These are phyloP conservation scores for Ceratocystis colombiana DNA, from an alignment of 2,329 filamentous ascomycete species.

Conservation along the genomic window DNA sequence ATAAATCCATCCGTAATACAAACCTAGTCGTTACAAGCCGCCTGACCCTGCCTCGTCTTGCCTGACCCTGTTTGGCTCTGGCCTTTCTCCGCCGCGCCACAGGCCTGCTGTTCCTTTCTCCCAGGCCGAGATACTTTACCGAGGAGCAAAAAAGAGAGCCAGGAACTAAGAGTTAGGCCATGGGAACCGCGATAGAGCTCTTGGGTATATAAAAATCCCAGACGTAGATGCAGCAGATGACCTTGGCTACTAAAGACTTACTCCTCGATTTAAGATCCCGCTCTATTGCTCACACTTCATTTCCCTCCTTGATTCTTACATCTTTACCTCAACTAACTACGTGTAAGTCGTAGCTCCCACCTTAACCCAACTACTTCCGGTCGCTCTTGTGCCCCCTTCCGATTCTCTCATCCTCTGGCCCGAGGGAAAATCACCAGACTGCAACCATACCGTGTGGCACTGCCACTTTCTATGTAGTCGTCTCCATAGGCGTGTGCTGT, in stretches of 20 bases:
- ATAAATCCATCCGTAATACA: background rate
- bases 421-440: background rate
- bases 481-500: background rate
- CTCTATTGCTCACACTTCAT: background rate
- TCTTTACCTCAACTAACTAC: background rate
- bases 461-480: background rate
- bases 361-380: conserved; percentile 4
- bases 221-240: no score
- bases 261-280: background rate
- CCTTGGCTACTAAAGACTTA: no score
- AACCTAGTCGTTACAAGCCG: no score
- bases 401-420: conserved; percentile 14
- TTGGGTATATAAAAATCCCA: no score
- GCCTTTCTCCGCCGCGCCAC: background rate
- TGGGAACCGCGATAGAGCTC: background rate
- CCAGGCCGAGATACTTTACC: conserved; percentile 18
- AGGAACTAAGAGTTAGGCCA: background rate
- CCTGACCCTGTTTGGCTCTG: no score
- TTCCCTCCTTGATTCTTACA: background rate
- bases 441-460: background rate
- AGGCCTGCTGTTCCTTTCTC: conserved; percentile 8
- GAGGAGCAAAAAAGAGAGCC: conserved; percentile 3
- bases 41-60: no score
- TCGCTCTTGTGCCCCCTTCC: background rate
- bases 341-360: conserved; percentile 2